Evolutionary conservation across 768 basidiomycete species (phyloP), one percentile per base, ranked within the genome.

Genomic region (Lentinula sp.): DNA sequence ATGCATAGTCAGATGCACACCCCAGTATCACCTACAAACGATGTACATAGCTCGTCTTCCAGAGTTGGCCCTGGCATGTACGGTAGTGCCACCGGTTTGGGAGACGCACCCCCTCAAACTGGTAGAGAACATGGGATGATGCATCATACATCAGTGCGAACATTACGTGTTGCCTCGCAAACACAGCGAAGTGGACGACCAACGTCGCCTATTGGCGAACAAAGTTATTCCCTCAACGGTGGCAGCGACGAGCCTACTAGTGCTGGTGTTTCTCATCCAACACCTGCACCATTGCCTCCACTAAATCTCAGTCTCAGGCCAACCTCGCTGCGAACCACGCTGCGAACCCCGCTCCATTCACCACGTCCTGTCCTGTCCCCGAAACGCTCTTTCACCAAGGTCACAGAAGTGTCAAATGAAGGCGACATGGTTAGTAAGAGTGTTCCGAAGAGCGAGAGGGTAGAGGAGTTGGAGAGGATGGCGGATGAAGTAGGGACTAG

Each of bases 331-430:
- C 74, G 5, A 74, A 77, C 18, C 61, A 67, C 16, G 65, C 69
- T 10, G 74, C 74, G 5, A 74, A 77, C 6, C 66, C 81, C 1
- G 64, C 28, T 87, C 2, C 76, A 82, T 62, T 89, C 88, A 0
- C 90, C 91, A 3, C 83, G 86, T 7, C 90, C 90, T 0, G 74
- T 87, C 56, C 77, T 83, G 16, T 88, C 87, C 0, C 88, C 88
- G 6, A 87, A 86, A 64, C 78, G 78, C 45, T 83, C 85, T 0
- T 84, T 78, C 61, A 70, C 77, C 10, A 69, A 46, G 9, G 32
- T 59, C 12, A 59, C 32, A 32, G 28, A 37, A 41, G 41, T 57
- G 0, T n/a, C 55, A 23, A 32, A 36, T 43, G 55, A 13, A 23
- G 41, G 36, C 12, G 43, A 20, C 9, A n/a, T 43, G 42, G 36